Evolutionary conservation across 805 yeast genomes (phyloP).

Genomic region (Ogataea nonfermentans): DNA sequence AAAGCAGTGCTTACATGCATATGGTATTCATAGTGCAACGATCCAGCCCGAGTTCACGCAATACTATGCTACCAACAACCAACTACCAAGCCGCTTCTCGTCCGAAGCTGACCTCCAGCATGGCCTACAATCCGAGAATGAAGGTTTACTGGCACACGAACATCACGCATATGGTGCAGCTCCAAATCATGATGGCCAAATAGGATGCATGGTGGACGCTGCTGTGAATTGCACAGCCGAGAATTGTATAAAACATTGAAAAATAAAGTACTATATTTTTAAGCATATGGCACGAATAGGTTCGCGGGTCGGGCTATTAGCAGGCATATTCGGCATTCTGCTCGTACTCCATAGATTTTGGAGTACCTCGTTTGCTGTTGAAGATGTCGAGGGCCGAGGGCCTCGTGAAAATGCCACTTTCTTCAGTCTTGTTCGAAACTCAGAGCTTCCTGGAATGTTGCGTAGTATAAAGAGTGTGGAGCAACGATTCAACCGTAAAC

Average conservation of each 20-base stretch:
- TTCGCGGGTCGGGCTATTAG: not conserved
- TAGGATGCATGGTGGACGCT: constrained; percentile 50
- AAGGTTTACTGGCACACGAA: constrained; percentile 26
- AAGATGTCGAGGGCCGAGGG: constrained; percentile 1
- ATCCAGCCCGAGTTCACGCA: constrained; percentile 88
- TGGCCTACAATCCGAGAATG: constrained; percentile 8
- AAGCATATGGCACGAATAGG: not conserved
- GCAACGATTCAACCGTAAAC: constrained; percentile 58
- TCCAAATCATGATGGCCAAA: constrained; percentile 29
- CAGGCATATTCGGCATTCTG: not conserved
- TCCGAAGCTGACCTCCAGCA: constrained; percentile 18
- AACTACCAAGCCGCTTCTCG: constrained; percentile 32
- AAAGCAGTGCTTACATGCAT: constrained; percentile 72
- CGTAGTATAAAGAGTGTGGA: constrained; percentile 58
- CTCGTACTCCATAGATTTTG: not conserved
- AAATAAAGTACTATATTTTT: not conserved
- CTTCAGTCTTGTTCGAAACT: constrained; percentile 64
- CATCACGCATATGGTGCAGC: constrained; percentile 34
- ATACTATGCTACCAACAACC: constrained; percentile 31
- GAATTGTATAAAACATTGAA: constrained; percentile 33
- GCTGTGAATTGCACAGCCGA: constrained; percentile 49
- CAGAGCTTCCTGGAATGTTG: constrained; percentile 53
- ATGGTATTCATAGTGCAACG: constrained; percentile 90
- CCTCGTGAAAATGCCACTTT: constrained; percentile 56
- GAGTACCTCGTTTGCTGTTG: not conserved